Conservation (phyloP, 148 eudicot species). For the Agrostemma githago region DNA sequence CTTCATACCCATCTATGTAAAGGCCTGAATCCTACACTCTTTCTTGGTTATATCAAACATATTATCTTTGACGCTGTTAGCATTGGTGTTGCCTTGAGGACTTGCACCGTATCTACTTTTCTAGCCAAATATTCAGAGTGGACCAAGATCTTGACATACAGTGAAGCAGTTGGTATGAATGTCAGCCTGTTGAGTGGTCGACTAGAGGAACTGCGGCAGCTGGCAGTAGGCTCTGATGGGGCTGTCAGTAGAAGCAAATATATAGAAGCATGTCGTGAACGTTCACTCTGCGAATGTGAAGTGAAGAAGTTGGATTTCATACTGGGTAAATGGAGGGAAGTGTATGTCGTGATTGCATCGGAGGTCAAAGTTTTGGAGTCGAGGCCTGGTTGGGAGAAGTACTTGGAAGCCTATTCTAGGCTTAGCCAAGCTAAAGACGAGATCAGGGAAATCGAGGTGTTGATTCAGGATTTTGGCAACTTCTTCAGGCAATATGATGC, state of each 20-base stretch:
- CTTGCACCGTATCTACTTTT: constrained; percentile 39
- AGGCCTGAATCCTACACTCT: constrained; percentile 31
- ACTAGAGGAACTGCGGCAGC: constrained; percentile 23
- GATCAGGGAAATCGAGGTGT: constrained; percentile 32
- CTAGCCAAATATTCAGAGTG: constrained; percentile 34
- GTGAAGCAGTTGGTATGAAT: constrained; percentile 50
- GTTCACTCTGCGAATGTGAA: constrained; percentile 27
- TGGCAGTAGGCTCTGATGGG: constrained; percentile 44
- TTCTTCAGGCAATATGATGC: constrained; percentile 27
- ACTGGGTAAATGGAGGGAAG: constrained; percentile 32
- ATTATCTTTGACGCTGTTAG: constrained; percentile 28
- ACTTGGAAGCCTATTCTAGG: constrained; percentile 1
- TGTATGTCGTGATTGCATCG: neutral
- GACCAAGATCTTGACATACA: constrained; percentile 44
- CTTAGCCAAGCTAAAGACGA: constrained; percentile 16
- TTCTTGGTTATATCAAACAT: constrained; percentile 25
- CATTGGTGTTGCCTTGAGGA: constrained; percentile 37
- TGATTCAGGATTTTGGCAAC: constrained; percentile 36
- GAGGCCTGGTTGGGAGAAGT: constrained; percentile 12
- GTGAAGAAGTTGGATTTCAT: constrained; percentile 32
- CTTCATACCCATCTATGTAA: constrained; percentile 44
- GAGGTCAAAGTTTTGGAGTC: constrained; percentile 22
- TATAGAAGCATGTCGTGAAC: constrained; percentile 34
- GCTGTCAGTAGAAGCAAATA: constrained; percentile 27
- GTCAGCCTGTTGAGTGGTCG: constrained; percentile 45